Evolutionary conservation across 1,284 basidiomycete species (phyloP).

Genomic region (Inonotus hispidus): DNA sequence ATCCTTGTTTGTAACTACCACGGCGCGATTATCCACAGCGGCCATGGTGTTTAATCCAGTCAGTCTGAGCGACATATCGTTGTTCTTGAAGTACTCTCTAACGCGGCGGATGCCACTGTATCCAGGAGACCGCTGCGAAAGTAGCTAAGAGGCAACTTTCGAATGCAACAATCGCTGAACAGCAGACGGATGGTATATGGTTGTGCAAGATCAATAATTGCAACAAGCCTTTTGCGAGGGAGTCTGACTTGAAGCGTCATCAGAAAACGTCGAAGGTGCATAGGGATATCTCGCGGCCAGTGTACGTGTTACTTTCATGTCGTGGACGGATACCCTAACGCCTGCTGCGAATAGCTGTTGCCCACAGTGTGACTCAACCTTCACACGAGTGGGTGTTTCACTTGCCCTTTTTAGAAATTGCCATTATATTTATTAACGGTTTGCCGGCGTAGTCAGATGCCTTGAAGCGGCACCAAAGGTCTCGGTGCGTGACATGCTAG

Average conservation of each 20-base stretch:
- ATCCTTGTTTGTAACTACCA: not conserved
- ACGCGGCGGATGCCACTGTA: not conserved
- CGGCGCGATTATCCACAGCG: not conserved
- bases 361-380: constrained; percentile 71
- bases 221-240: constrained; percentile 70
- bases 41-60: constrained; percentile 30
- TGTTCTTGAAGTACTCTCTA: not conserved
- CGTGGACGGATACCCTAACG: constrained; percentile 15
- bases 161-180: constrained; percentile 22
- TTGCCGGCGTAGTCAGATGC: constrained; percentile 48
- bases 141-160: constrained; percentile 12
- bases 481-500: constrained; percentile 40
- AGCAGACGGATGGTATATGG: constrained; percentile 50
- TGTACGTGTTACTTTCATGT: constrained; percentile 33
- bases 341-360: constrained; percentile 44
- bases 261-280: constrained; percentile 71
- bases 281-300: constrained; percentile 50
- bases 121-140: constrained; percentile 2
- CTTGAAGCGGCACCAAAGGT: constrained; percentile 56
- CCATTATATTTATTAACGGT: constrained; percentile 16
- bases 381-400: constrained; percentile 57
- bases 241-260: constrained; percentile 73
- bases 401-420: not conserved
- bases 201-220: constrained; percentile 73
- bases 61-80: constrained; percentile 19